A percentile compares a stretch with the other conserved stretches of the same genome.
Evolutionary conservation across 495 filamentous ascomycete genomes (phyloP).

Genomic region (Aspergillus cavernicola): DNA sequence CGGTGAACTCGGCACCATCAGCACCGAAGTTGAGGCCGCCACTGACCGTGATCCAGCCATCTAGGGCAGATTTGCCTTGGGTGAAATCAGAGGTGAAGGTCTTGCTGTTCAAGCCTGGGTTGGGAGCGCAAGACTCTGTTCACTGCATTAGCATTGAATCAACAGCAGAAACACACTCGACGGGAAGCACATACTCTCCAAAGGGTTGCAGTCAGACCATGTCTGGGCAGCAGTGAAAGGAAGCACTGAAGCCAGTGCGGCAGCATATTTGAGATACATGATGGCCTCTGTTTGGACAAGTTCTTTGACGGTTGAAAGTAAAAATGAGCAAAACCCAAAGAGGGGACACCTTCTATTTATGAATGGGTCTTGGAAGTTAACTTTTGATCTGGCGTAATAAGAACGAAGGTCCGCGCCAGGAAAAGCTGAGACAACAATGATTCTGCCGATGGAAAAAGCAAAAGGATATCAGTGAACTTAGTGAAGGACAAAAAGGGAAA

Average conservation of each 20-base stretch:
- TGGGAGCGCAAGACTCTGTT: constrained; percentile 51
- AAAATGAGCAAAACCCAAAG: constrained; percentile 6
- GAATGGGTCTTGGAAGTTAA: constrained; percentile 1
- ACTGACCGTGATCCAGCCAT: constrained; percentile 60
- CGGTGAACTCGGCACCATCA: constrained; percentile 65
- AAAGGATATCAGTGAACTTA: constrained; percentile 2
- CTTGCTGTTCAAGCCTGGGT: constrained; percentile 58
- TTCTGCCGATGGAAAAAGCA: not conserved
- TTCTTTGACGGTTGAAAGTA: not conserved
- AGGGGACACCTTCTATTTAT: constrained; percentile 10
- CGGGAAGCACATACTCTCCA: constrained; percentile 27
- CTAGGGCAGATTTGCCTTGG: constrained; percentile 45
- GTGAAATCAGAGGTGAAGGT: constrained; percentile 63
- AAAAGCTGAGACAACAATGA: not conserved
- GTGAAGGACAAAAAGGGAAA: not conserved
- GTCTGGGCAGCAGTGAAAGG: constrained; percentile 44
- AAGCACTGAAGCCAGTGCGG: constrained; percentile 34
- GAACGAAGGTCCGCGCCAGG: constrained; percentile 8
- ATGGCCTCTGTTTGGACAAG: constrained; percentile 8
- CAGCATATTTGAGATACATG: constrained; percentile 35
- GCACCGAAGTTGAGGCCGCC: constrained; percentile 47
- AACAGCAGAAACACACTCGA: not conserved
- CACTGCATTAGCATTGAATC: not conserved
- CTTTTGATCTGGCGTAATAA: not conserved
- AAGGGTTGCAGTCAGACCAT: constrained; percentile 42